These are phyloP conservation scores for Leccinum insolens DNA, from an alignment of 1,284 basidiomycete species.

Conservation along the genomic window DNA sequence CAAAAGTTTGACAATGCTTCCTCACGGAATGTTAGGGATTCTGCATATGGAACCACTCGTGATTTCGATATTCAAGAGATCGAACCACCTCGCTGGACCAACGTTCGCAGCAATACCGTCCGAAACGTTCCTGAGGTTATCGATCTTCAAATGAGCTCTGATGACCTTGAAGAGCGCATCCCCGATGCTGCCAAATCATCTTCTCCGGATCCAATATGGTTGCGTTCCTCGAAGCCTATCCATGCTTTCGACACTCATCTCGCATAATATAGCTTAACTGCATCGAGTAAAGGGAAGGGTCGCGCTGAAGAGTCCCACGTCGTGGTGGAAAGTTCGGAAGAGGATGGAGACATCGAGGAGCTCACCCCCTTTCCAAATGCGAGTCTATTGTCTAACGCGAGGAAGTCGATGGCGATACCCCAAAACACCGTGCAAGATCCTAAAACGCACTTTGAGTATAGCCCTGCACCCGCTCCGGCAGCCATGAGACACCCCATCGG, in stretches of 20 bases:
- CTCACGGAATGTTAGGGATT: conserved; percentile 6
- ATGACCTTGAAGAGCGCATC: conserved; percentile 28
- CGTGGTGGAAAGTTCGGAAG: conserved; percentile 26
- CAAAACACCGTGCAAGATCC: no score
- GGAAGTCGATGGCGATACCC: conserved; percentile 7
- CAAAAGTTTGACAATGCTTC: conserved; percentile 13
- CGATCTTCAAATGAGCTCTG: conserved; percentile 16
- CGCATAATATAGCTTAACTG: neutral
- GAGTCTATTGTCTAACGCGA: neutral
- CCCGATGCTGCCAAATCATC: conserved; percentile 13
- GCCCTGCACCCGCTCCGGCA: no score
- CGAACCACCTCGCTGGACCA: conserved; percentile 1
- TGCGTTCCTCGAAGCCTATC: neutral
- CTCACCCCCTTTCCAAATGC: conserved; percentile 14
- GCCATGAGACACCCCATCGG: no score
- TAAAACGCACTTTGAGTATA: no score
- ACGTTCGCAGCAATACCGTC: conserved; percentile 3
- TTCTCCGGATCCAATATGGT: conserved; percentile 29
- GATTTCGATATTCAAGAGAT: conserved; percentile 31
- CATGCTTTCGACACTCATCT: conserved; percentile 33
- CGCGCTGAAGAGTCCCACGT: conserved; percentile 13
- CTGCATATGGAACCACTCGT: neutral
- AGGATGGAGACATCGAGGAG: conserved; percentile 26
- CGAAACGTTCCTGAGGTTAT: conserved; percentile 25
- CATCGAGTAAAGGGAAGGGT: conserved; percentile 29